Conservation (phyloP, 2,329 filamentous ascomycete genomes). For the Penicillium sp. region DNA sequence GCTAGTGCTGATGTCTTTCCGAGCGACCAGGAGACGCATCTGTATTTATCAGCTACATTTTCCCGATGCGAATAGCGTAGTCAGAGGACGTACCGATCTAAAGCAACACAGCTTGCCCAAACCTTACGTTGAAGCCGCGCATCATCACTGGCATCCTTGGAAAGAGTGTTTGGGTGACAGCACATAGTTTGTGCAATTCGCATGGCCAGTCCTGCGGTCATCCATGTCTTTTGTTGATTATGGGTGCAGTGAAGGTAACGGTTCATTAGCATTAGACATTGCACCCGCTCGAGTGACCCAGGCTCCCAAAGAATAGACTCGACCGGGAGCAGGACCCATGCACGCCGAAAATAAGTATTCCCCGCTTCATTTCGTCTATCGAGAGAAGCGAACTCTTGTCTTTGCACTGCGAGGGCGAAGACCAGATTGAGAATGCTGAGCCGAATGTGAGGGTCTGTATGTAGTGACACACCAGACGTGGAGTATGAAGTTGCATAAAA, state of each 20-base stretch:
- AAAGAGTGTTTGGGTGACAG: constrained; percentile 3
- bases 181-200: constrained; percentile 21
- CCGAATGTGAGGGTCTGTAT: neutral
- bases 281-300: constrained; percentile 16
- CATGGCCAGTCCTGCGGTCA: constrained; percentile 19
- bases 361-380: constrained; percentile 11
- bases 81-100: constrained; percentile 15
- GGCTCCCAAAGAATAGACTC: constrained; percentile 19
- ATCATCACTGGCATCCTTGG: neutral
- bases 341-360: constrained; percentile 17
- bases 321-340: constrained; percentile 14
- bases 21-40: constrained; percentile 23
- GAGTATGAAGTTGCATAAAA: constrained; percentile 9
- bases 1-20: constrained; percentile 14
- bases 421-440: constrained; percentile 17
- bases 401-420: constrained; percentile 19
- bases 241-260: constrained; percentile 23
- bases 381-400: constrained; percentile 11
- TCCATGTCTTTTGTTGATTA: constrained; percentile 22
- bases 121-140: constrained; percentile 11
- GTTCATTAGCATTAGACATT: constrained; percentile 22
- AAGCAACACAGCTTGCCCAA: constrained; percentile 18
- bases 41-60: neutral
- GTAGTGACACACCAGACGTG: neutral
- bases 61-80: too few relatives aligned